Base-by-base conservation (phyloP, 305 asterid genomes). In the Coffea humblotiana region DNA sequence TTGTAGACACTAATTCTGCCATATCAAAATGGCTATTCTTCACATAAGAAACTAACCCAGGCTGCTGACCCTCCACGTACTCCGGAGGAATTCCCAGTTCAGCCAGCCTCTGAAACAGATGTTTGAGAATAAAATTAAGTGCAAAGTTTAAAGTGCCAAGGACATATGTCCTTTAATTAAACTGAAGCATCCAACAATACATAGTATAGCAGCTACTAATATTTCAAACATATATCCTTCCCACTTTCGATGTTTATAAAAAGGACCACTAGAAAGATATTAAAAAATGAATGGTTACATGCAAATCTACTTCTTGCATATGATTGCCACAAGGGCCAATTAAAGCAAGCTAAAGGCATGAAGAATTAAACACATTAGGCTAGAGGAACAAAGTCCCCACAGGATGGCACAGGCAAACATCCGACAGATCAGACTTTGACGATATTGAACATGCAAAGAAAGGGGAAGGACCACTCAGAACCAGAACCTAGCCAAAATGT, bases 61-160 rank as follows among this genome's bases (percentile, higher is more conserved):
- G 79, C 51, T 83, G 93, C 66, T 89, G 96, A 72, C 84, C 86
- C 66, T 79, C 80, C 80, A 92, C 82, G 66, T 74, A 83, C 72
- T 88, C 90, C 75, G 79, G 88, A 16, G 94, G 91, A 81, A 96
- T 83, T 82, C 94, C 98, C 25, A 91, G 72, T 52, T 18, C 78
- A 4, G 88, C 92, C 72, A 96, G 98, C 91, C 97, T 94, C 99
- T 96, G 93, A 72, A 76, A 87, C 35, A 82, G 72, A 86, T 68
- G 32, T 10, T 40, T 40, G 37, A 49, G 82, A 19, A 76, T 19
- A 74, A 27, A 78, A 29, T 52, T 78, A 70, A 72, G 61, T 63
- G 27, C 48, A 67, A 37, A 19, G 27, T 71, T 0, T 11, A 63
- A 79, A 47, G 75, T n/a, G 52, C 75, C 79, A 51, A 3, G 14